phyloP scores from a whole-genome alignment of 306 rosid genomes.

The Luffa acutangula region DNA sequence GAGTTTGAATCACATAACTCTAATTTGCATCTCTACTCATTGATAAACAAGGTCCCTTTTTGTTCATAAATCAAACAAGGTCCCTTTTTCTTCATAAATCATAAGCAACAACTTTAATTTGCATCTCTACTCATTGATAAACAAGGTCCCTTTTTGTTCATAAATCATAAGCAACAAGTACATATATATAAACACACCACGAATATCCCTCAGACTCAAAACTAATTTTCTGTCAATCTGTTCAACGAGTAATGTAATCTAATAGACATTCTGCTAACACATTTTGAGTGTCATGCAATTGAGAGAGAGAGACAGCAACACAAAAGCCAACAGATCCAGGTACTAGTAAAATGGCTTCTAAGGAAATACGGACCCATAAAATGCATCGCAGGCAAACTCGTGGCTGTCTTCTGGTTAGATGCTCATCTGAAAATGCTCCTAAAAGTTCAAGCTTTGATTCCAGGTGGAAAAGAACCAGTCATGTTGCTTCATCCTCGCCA shows the following conservation, averaged over 20 bases:
- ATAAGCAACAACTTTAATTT: neutral
- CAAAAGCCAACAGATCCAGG: neutral
- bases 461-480: conserved; percentile 7
- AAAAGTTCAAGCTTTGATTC: neutral
- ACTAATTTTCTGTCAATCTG: neutral
- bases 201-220: neutral
- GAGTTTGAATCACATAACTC: neutral
- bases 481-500: conserved; percentile 32
- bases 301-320: neutral
- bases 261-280: neutral
- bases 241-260: neutral
- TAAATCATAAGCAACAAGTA: neutral
- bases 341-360: neutral
- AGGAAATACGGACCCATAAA: neutral
- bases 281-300: neutral
- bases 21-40: neutral
- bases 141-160: neutral
- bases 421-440: neutral
- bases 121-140: neutral
- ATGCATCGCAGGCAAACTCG: neutral
- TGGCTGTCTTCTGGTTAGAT: neutral
- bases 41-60: neutral
- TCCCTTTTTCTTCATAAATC: no score
- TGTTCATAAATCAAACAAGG: no score
- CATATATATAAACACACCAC: neutral